Evolutionary conservation across 305 asterid genomes (phyloP).

Genomic region (Fraxinus nigra): DNA sequence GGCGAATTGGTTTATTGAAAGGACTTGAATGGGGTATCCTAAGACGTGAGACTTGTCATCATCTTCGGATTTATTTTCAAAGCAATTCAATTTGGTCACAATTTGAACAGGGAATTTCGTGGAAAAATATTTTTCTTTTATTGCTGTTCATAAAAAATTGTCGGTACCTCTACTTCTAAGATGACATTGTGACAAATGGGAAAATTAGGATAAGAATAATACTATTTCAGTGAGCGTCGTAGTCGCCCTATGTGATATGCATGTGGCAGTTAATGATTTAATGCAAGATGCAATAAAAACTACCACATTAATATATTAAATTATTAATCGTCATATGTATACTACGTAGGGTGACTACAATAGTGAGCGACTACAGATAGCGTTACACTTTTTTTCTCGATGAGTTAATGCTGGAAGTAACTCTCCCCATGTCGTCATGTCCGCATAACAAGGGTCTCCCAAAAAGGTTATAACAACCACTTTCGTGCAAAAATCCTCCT

Average conservation of each 20-base stretch:
- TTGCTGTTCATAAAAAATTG: background rate
- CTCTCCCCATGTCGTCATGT: background rate
- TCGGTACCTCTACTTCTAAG: background rate
- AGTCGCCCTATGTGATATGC: background rate
- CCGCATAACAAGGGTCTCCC: background rate
- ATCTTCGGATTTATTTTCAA: background rate
- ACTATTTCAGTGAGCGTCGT: too few species aligned
- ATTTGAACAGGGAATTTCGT: background rate
- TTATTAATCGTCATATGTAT: too few species aligned
- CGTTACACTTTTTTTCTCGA: background rate
- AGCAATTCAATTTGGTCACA: background rate
- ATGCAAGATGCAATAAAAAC: too few species aligned
- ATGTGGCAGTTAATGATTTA: too few species aligned
- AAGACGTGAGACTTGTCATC: background rate
- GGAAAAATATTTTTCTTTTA: background rate
- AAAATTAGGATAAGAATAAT: background rate
- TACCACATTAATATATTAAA: too few species aligned
- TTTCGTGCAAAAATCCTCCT: background rate
- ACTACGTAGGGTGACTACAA: background rate
- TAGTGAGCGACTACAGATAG: background rate
- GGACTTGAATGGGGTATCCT: conserved; percentile 29
- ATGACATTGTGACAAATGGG: background rate
- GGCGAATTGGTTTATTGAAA: conserved; percentile 16
- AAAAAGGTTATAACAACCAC: background rate
- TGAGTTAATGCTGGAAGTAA: background rate